phyloP scores from a whole-genome alignment of 768 basidiomycete species.

The Favolaschia claudopus region DNA sequence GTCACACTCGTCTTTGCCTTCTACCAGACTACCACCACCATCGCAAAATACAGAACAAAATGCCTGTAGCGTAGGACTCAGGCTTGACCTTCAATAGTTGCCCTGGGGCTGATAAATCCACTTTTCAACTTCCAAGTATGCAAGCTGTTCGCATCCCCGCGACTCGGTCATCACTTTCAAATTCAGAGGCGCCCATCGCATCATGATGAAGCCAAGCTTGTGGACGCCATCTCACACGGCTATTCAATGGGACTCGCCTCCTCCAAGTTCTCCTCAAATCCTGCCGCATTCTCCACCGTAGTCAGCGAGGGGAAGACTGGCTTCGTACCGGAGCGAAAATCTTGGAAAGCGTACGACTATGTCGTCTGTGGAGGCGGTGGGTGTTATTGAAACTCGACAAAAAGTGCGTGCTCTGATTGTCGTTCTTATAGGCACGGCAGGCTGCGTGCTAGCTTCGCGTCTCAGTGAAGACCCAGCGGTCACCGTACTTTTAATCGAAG shows the following conservation, averaged over 20 bases:
- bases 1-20: no score
- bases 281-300: background rate
- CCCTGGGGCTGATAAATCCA: no score
- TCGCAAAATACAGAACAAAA: no score
- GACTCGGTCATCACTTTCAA: no score
- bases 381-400: background rate
- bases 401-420: background rate
- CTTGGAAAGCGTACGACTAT: conserved; percentile 20
- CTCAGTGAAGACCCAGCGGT: conserved; percentile 46
- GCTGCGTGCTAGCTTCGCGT: conserved; percentile 52
- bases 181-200: background rate
- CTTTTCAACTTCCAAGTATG: no score
- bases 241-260: conserved; percentile 11
- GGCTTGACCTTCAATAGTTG: no score
- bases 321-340: background rate
- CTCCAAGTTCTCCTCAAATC: conserved; percentile 4
- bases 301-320: background rate
- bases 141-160: no score
- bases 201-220: no score
- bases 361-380: conserved; percentile 13
- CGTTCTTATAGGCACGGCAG: conserved; percentile 45
- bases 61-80: no score
- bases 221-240: background rate
- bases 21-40: no score
- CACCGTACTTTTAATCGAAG: conserved; percentile 50